Conservation (phyloP, 306 rosid genomes). For the Notholithocarpus densiflorus region DNA sequence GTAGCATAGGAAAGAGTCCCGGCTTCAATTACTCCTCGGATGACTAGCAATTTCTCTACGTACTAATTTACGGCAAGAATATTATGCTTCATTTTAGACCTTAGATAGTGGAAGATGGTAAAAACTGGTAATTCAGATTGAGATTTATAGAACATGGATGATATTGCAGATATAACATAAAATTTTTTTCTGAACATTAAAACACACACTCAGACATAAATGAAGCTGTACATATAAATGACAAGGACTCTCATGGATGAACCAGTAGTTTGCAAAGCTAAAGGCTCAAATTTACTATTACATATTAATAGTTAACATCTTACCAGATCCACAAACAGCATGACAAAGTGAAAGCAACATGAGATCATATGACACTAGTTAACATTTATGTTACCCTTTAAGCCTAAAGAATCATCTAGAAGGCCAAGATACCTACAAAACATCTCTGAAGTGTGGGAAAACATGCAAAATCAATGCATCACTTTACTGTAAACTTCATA, state of each 20-base stretch:
- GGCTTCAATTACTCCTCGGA: constrained; percentile 43
- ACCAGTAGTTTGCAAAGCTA: neutral
- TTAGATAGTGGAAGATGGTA: constrained; percentile 10
- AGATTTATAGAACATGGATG: neutral
- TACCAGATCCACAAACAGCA: neutral
- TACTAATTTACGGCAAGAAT: constrained; percentile 48
- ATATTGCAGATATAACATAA: neutral
- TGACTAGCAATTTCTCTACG: constrained; percentile 66
- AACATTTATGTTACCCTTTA: neutral
- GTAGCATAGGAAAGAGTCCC: constrained; percentile 39
- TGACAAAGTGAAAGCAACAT: neutral
- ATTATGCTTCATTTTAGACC: constrained; percentile 16
- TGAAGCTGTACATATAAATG: neutral
- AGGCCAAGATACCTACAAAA: neutral
- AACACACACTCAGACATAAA: neutral
- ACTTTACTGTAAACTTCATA: neutral
- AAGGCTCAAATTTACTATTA: neutral
- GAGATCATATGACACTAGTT: neutral
- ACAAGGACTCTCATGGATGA: neutral
- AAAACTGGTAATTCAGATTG: constrained; percentile 1
- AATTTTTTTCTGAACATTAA: neutral
- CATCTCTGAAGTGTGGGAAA: neutral
- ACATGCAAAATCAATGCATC: neutral
- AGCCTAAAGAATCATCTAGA: neutral
- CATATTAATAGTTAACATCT: neutral